phyloP scores from a whole-genome alignment of 768 basidiomycete species.

The Brasilioporus rufonigricans region DNA sequence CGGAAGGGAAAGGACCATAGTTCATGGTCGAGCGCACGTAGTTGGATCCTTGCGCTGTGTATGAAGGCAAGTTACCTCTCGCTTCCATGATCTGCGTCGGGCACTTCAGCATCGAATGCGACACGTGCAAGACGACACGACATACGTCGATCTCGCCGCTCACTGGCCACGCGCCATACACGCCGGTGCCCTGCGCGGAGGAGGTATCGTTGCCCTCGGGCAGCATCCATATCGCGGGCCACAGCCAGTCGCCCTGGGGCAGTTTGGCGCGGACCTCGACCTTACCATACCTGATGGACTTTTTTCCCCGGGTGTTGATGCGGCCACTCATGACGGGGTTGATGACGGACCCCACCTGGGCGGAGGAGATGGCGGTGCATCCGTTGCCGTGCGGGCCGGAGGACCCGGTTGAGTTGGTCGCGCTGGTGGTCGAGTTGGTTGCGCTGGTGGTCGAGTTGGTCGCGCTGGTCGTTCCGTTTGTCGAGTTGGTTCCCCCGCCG shows the following conservation, averaged over 20 bases:
- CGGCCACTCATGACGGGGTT: constrained; percentile 56
- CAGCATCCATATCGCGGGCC: constrained; percentile 35
- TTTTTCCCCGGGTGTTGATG: constrained; percentile 48
- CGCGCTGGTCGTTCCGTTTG: background rate
- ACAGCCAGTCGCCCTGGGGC: constrained; percentile 48
- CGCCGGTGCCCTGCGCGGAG: constrained; percentile 15
- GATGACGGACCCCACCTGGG: constrained; percentile 36
- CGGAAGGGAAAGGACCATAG: constrained; percentile 56
- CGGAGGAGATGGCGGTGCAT: constrained; percentile 45
- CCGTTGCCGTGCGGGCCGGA: constrained; percentile 10
- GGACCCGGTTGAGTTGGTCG: constrained; percentile 21
- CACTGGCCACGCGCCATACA: constrained; percentile 44
- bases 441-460: constrained; percentile 22
- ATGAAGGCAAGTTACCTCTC: constrained; percentile 45
- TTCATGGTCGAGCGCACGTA: constrained; percentile 58
- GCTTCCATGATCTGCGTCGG: constrained; percentile 54
- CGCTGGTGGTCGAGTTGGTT: constrained; percentile 20
- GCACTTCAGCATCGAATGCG: background rate
- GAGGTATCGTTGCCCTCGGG: constrained; percentile 25
- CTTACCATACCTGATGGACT: constrained; percentile 53
- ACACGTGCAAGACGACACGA: constrained; percentile 2
- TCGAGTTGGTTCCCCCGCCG: constrained; percentile 20
- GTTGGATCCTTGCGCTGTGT: constrained; percentile 43
- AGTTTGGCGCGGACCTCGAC: constrained; percentile 62
- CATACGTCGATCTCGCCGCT: constrained; percentile 60